Evolutionary conservation across 257 asterid genomes (phyloP).

Genomic region (Coffea canephora): DNA sequence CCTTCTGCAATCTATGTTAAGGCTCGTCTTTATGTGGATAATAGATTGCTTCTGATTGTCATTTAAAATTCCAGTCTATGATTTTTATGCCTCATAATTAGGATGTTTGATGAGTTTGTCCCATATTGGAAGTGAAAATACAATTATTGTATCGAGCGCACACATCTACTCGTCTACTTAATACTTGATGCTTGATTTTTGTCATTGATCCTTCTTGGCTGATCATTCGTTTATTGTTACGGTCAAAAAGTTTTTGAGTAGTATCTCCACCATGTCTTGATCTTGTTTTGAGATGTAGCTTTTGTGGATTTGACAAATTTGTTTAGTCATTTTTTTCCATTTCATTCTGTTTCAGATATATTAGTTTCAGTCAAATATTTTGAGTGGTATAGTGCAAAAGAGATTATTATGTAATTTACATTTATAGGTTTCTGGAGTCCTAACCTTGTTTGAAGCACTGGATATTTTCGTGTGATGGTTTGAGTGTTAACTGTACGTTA

Average conservation of each 20-base stretch:
- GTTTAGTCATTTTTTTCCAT: not conserved
- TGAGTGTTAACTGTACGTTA: not conserved
- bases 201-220: not conserved
- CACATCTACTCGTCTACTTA: not conserved
- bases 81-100: not conserved
- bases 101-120: not conserved
- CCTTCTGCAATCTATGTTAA: not conserved
- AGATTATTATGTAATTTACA: too few relatives aligned
- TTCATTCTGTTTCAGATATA: not conserved
- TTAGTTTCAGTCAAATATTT: not conserved
- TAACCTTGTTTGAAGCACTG: not conserved
- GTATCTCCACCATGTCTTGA: not conserved
- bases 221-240: not conserved
- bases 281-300: not conserved
- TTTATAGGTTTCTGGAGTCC: not conserved
- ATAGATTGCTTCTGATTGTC: not conserved
- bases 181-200: not conserved
- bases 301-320: not conserved
- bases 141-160: not conserved
- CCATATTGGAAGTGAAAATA: not conserved
- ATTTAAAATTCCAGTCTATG: not conserved
- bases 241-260: not conserved
- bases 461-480: not conserved
- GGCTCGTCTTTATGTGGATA: not conserved
- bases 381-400: not conserved